Evolutionary conservation across 169 alveolate species (phyloP).

Genomic region (Plasmodium adleri): DNA sequence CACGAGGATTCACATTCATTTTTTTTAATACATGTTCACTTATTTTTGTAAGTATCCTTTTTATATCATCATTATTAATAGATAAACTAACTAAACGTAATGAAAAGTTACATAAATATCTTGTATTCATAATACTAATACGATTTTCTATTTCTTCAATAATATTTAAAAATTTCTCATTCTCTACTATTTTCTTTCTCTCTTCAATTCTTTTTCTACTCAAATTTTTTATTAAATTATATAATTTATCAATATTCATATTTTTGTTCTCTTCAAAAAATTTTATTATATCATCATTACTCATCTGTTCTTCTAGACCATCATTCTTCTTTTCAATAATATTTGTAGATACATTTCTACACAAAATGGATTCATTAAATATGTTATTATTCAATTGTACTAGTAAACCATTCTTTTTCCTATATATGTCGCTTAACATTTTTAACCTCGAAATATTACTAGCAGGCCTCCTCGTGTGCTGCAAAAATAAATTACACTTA

Average conservation of each 20-base stretch:
- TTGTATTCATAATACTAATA: slow-evolving; percentile 61
- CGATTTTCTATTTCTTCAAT: slow-evolving; percentile 76
- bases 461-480: neutral
- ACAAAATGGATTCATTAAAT: neutral
- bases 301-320: slow-evolving; percentile 48
- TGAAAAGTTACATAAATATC: slow-evolving; percentile 70
- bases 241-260: slow-evolving; percentile 75
- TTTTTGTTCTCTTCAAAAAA: slow-evolving; percentile 73
- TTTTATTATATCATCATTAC: slow-evolving; percentile 55
- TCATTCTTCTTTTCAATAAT: slow-evolving; percentile 14
- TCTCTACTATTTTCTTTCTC: slow-evolving; percentile 49
- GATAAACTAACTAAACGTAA: slow-evolving; percentile 68
- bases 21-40: slow-evolving; percentile 67
- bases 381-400: neutral
- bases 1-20: slow-evolving; percentile 74
- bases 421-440: neutral
- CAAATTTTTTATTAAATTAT: slow-evolving; percentile 63
- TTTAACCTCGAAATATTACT: neutral
- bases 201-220: slow-evolving; percentile 74
- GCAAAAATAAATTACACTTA: slow-evolving; percentile 7
- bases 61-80: slow-evolving; percentile 69
- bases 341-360: slow-evolving; percentile 24
- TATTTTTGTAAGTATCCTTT: slow-evolving; percentile 62
- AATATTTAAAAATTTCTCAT: slow-evolving; percentile 54
- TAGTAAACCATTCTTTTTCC: neutral